Base-by-base conservation (phyloP, 192 early-diverging fungal genomes). In the Backusella parvicylindrica region DNA sequence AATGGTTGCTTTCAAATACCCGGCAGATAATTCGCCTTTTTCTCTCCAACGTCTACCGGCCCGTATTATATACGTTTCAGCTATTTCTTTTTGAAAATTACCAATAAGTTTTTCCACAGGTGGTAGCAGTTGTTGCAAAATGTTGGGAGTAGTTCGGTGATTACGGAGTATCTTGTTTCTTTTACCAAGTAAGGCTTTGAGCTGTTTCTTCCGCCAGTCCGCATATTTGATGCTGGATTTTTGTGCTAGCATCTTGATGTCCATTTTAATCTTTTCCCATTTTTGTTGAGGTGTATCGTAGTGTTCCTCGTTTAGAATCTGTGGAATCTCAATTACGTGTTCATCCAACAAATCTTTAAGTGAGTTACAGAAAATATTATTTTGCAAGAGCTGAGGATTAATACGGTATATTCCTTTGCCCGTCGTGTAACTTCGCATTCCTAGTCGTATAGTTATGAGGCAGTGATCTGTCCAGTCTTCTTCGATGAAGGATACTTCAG, bases 351-450 rank as follows among this genome's bases (percentile, higher is more conserved):
- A 43, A 26, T 33, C 31, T 23, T 21, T 9, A 6, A 70, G 68
- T 49, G n/a, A 38, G 12, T 43, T 41, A 40, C n/a, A 30, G 30
- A 70, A 70, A 26, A 18, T 15, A 70, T n/a, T 2, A 15, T 49
- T 70, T 8, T 7, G 40, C 12, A 40, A 18, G 7, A 70, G 68
- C 26, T 26, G 41, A 23, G 64, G 64, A 64, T 79, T 75, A 60
- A 65, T 28, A 9, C 70, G 70, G 69, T 70, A 79, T 11, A 32
- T 11, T 23, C 78, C 78, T 33, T 49, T 66, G 18, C 78, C 78
- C 2, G 1, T 30, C 6, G 31, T 21, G 8, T 8, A 5, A 33
- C 36, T 11, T 2, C 41, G 9, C 5, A 66, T 26, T 0, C 26
- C 28, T 31, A 68, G 9, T n/a, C 13, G 5, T 37, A 63, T 21